Evolutionary conservation across 2,329 filamentous ascomycete genomes (phyloP), one percentile per base, ranked within the genome.

Genomic region (Botrytis deweyae): DNA sequence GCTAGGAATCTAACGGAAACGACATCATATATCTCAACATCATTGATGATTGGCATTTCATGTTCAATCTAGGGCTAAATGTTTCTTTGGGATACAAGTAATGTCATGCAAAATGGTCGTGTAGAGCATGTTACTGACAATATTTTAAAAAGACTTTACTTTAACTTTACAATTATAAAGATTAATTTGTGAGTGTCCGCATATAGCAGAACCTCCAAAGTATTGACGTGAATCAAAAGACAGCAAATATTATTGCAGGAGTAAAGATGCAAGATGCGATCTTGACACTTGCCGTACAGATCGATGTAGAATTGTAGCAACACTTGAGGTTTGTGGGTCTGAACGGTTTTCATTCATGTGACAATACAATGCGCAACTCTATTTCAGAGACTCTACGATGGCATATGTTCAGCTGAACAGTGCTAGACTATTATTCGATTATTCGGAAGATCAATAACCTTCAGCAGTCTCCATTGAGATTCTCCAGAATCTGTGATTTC

Each of bases 41-140:
- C 12, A 67, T 72, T 8, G 82, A 87, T 62, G 92, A 94, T 82
- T 93, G 92, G 0, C 93, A 93, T 74, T 90, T 93, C 46, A 91
- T 91, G 0, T 96, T 95, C 79, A 92, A 90, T 76, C 84, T 89
- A 40, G 91, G 91, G 91, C 90, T 91, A 0, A 83, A 91, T 7
- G 86, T 90, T 0, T 93, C 91, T 73, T 91, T 95, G 0, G 93
- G 93, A 76, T 79, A 36, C 77, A 77, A 74, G 79, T n/a, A 25
- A 18, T 18, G 18, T 10, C 22, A 22, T 36, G 20, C 18, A 36
- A 5, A 61, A 36, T 10, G 36, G 58, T 36, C 22, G 58, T 8
- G 16, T 8, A 61, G 20, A 61, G 14, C 65, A 55, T 25, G 5
- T 29, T 36, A 68, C n/a, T 22, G 25, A 33, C 65, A 29, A 49